phyloP scores from a whole-genome alignment of 2,329 filamentous ascomycete genomes.

The Aureobasidium sp. region DNA sequence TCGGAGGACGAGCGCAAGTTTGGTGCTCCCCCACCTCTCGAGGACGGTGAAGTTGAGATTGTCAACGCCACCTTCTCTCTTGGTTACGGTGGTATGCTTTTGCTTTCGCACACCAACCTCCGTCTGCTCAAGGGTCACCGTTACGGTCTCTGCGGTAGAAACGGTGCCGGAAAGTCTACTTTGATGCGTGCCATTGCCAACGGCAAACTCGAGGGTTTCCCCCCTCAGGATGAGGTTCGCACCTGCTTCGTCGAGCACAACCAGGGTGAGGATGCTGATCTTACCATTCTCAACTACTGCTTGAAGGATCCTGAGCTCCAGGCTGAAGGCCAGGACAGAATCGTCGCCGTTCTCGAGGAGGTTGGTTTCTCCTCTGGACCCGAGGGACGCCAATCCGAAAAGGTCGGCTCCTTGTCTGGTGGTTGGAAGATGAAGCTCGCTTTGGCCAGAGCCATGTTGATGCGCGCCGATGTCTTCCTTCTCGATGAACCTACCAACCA shows the following conservation, averaged over 20 bases:
- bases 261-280: conserved; percentile 93
- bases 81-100: conserved; percentile 93
- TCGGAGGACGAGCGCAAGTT: conserved; percentile 83
- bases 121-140: conserved; percentile 92
- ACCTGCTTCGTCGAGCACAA: conserved; percentile 99
- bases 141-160: conserved; percentile 93
- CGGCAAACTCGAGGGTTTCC: conserved; percentile 96
- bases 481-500: conserved; percentile 99
- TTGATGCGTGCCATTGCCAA: conserved; percentile 94
- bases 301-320: conserved; percentile 81
- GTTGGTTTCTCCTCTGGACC: conserved; percentile 91
- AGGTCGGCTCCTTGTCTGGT: conserved; percentile 89
- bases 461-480: conserved; percentile 90
- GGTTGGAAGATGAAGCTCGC: conserved; percentile 99
- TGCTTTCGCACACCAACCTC: conserved; percentile 92
- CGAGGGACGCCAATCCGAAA: conserved; percentile 79
- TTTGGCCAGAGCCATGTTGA: conserved; percentile 90
- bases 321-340: conserved; percentile 69
- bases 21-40: conserved; percentile 75
- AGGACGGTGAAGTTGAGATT: conserved; percentile 89
- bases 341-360: conserved; percentile 75
- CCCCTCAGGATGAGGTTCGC: conserved; percentile 80
- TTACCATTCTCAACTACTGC: conserved; percentile 91
- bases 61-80: conserved; percentile 97
- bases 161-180: conserved; percentile 98